These are phyloP conservation scores for Takakia lepidozioides DNA, from an alignment of 225 moss, liverwort and hornwort genomes.

Conservation along the genomic window DNA sequence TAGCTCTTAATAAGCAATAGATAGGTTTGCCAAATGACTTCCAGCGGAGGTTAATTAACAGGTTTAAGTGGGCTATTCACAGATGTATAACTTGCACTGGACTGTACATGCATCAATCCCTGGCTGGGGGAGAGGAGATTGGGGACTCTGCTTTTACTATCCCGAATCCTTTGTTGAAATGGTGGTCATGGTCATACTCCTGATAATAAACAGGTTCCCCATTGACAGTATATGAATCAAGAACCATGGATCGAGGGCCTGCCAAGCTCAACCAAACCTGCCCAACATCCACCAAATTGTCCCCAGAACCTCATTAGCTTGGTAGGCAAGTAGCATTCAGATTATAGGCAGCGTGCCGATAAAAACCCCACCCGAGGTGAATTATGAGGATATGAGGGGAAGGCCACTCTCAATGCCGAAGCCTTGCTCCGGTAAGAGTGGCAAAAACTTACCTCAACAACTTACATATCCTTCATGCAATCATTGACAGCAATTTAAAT, in stretches of 20 bases:
- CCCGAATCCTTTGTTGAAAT: constrained; percentile 28
- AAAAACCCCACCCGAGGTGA: no score
- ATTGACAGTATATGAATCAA: constrained; percentile 5
- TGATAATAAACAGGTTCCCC: constrained; percentile 35
- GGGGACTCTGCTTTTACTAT: constrained; percentile 43
- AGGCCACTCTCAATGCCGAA: no score
- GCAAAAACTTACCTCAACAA: no score
- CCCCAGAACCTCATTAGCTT: background rate
- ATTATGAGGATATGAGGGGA: no score
- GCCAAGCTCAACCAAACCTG: constrained; percentile 68
- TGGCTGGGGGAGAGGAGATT: constrained; percentile 37
- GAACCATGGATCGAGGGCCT: constrained; percentile 49
- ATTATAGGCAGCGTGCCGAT: no score
- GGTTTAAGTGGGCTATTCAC: background rate
- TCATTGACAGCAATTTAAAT: no score
- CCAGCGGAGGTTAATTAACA: no score
- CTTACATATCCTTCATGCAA: no score
- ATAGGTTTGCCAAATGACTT: no score
- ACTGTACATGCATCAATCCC: constrained; percentile 20
- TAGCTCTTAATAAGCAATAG: no score
- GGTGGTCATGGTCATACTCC: constrained; percentile 39
- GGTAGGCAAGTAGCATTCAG: no score
- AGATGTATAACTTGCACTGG: background rate
- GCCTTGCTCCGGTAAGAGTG: no score
- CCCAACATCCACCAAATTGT: background rate